Evolutionary conservation across 2,329 filamentous ascomycete genomes (phyloP), one percentile per base, ranked within the genome.

Genomic region (Claviceps pazoutovae): DNA sequence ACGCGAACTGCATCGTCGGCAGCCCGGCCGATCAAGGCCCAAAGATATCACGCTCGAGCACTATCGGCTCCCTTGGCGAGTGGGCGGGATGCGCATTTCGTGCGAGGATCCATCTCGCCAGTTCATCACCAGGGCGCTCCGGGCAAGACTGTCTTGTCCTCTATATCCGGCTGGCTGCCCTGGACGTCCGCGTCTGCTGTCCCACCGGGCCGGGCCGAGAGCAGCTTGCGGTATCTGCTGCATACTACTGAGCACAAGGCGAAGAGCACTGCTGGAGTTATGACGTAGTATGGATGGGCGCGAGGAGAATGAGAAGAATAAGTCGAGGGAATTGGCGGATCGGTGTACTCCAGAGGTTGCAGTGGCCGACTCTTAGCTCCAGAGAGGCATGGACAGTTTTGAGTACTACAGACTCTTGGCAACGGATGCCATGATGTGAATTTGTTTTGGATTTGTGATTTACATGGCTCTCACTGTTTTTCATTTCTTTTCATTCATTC

Each of bases 91-190:
- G 61, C 64, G 4, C 56, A 58, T 11, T 46, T 62, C 48, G 61
- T 58, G 14, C 60, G 58, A 38, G 63, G 62, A 5, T 59, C 60
- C 30, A 60, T 64, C 14, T 60, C 62, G n/a, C 54, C 62, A 4
- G 43, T 57, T 4, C 59, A 58, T 11, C 44, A 50, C 13, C 44
- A 50, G 16, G 47, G 56, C 56, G 56, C 60, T 39, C 55, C 63
- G 23, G 57, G 60, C 50, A 60, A 60, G 30, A 55, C 63, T 21
- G 56, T 71, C 30, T 60, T 73, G 1, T 66, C 67, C 0, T 66
- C 70, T 0, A 63, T 76, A 46, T 65, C 68, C 34, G 64, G 66
- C 21, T 76, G 73, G 71, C 68, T 76, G 6, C 70, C 68, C 0
- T 76, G 74, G 73, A 66, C 57, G 49, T 53, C 68, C 17, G 34